Evolutionary conservation across 345 rosid species (phyloP), one percentile per base, ranked within the genome.

Genomic region (Ricinus communis): DNA sequence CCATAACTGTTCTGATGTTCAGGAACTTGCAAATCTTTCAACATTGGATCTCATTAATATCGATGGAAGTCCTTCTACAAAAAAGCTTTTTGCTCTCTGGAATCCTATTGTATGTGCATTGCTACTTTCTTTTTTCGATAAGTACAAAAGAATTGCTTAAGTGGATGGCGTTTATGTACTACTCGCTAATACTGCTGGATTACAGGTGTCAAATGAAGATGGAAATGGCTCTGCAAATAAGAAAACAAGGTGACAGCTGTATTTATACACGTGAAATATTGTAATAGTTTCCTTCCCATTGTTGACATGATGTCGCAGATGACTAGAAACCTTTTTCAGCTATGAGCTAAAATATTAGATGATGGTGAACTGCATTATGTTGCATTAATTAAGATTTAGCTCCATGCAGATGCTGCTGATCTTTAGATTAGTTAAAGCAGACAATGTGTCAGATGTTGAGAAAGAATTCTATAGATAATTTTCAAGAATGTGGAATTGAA

Each of bases 11-110:
- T 71, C 41, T 82, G 59, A 73, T 82, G 80, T 66, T 82, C 80
- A 94, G 98, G 97, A 94, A 77, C 97, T 94, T 62, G 97, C 97
- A 74, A 91, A 87, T 79, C 79, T 94, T 62, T 79, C 93, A 62
- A 82, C 86, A 64, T 66, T 94, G 79, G 93, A 90, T 84, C 84
- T 94, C 74, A 79, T 94, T 76, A 79, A 84, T 58, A 90, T 85
- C 38, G 98, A 94, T 72, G 97, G 97, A 71, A 94, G 98, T 79
- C 97, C 95, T 69, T 84, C 97, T 75, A 78, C 98, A 60, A 77
- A 76, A 61, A 94, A 94, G 81, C 84, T 73, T 75, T 94, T 94
- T 84, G 88, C 82, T 65, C 82, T 94, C 56, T 94, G 98, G 98
- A 94, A 90, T 87, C 85, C 97, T 51, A 47, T 75, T 51, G 89